Percentiles rank a stretch among this genome's conserved stretches.
These are phyloP conservation scores for Trypanosoma grayi DNA, from an alignment of 208 protist species.

Conservation along the genomic window DNA sequence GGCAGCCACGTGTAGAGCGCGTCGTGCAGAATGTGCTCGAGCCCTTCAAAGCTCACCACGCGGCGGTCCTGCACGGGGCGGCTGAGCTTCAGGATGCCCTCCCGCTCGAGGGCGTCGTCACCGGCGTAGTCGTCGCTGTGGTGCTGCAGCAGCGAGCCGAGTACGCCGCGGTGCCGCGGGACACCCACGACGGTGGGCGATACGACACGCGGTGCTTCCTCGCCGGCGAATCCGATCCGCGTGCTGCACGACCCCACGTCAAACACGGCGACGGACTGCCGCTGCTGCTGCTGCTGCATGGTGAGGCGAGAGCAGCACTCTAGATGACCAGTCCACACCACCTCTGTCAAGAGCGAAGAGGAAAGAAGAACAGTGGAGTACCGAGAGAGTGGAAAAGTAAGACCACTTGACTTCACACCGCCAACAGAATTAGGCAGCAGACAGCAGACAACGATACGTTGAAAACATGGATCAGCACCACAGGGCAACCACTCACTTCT, in stretches of 20 bases:
- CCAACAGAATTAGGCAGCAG: too few species aligned
- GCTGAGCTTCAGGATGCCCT: slow-evolving; percentile 47
- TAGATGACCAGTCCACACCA: not conserved
- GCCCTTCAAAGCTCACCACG: slow-evolving; percentile 65
- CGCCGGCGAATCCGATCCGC: slow-evolving; percentile 94
- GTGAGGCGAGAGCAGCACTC: not conserved
- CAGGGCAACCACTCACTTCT: too few species aligned
- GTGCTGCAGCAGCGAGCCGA: slow-evolving; percentile 61
- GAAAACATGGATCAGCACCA: not conserved
- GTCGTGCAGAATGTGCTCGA: slow-evolving; percentile 88
- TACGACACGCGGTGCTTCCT: slow-evolving; percentile 92
- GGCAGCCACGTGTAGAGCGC: slow-evolving; percentile 61
- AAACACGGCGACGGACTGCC: slow-evolving; percentile 72
- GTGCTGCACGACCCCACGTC: slow-evolving; percentile 95
- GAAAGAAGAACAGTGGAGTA: not conserved
- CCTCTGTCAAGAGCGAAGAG: not conserved
- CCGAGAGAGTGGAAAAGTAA: not conserved
- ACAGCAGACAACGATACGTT: too few species aligned
- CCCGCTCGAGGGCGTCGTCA: slow-evolving; percentile 57
- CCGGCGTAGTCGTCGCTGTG: slow-evolving; percentile 60
- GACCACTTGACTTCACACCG: too few species aligned
- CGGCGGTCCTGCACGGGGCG: slow-evolving; percentile 64
- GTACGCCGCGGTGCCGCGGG: slow-evolving; percentile 57
- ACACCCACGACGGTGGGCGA: slow-evolving; percentile 82
- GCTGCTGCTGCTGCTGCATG: slow-evolving; percentile 21